Base-by-base conservation (phyloP, 331 rosid genomes). In the Saraca asoca region DNA sequence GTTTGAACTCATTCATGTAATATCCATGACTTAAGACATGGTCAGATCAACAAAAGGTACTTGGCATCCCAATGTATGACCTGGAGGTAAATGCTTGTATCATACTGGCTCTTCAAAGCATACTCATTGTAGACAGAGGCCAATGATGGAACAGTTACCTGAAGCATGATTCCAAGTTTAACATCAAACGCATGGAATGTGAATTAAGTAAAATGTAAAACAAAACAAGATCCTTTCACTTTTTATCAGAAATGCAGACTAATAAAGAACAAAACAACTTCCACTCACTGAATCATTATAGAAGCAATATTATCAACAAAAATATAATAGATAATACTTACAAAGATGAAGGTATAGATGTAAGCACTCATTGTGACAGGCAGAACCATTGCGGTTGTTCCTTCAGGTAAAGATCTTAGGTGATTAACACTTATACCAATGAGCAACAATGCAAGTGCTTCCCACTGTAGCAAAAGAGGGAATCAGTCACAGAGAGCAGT, bases 81-180 rank as follows among this genome's bases (percentile, higher is more conserved):
- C 97, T 91, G 97, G 46, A 91, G 91, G 85, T 91, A 91, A 69
- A 91, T 91, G 85, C 97, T 91, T 15, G 96, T 91, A 66, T 91
- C 97, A 69, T 91, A 91, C 75, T 91, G 97, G 78, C 97, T 91
- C 85, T 91, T 91, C 88, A 91, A 74, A 73, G 97, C 97, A 80
- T 91, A 91, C 81, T 91, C 97, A 58, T 91, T 91, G 77, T 79
- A 91, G 51, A 91, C 97, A 54, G 97, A 91, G 65, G 97, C 97
- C 86, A 91, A 24, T 12, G 97, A 91, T 12, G 97, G 97, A 76
- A 91, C 88, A 31, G 96, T 88, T 57, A 88, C 96, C 97, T 91
- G 82, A 39, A 84, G 73, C 66, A 34, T 60, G 31, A 24, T 71
- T 64, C 58, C 51, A 20, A 41, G 60, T 49, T 77, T 59, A 64